Evolutionary conservation across 2,329 filamentous ascomycete species (phyloP).

Genomic region (Dothideomycetidae sp.): DNA sequence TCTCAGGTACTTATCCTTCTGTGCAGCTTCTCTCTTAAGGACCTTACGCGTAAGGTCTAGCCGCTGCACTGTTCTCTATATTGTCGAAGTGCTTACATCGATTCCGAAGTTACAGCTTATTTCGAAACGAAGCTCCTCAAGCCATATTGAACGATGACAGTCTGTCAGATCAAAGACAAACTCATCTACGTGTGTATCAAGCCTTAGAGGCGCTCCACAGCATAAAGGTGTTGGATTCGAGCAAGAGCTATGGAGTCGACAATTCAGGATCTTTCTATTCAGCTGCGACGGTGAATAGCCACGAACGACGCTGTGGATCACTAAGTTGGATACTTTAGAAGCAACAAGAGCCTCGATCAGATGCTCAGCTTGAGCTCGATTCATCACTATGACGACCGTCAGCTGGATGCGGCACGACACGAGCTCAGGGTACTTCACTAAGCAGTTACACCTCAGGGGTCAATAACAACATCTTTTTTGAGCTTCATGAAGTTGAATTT

Average conservation of each 20-base stretch:
- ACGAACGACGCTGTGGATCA: not conserved
- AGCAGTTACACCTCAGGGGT: not conserved
- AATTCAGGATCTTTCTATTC: not conserved
- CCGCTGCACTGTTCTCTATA: not conserved
- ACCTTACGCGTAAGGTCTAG: slow-evolving; percentile 3
- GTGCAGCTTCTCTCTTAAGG: not conserved
- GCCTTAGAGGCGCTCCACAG: not conserved
- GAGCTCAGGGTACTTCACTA: not conserved
- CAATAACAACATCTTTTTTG: not conserved
- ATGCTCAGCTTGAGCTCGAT: not conserved
- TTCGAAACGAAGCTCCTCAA: not conserved
- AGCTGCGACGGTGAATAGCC: not conserved
- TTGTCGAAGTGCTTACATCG: not conserved
- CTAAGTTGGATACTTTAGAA: not conserved
- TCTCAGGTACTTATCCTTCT: not conserved
- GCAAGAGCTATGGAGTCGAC: not conserved
- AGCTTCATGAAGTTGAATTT: not conserved
- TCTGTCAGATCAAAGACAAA: not conserved
- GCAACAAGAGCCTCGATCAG: not conserved
- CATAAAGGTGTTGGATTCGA: not conserved
- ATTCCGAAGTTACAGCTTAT: not conserved
- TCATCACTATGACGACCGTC: not conserved
- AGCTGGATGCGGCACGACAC: not conserved
- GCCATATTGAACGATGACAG: not conserved
- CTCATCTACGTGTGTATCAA: not conserved